Conservation (phyloP, 371 early-diverging fungal genomes). For the Synchytrium microbalum region DNA sequence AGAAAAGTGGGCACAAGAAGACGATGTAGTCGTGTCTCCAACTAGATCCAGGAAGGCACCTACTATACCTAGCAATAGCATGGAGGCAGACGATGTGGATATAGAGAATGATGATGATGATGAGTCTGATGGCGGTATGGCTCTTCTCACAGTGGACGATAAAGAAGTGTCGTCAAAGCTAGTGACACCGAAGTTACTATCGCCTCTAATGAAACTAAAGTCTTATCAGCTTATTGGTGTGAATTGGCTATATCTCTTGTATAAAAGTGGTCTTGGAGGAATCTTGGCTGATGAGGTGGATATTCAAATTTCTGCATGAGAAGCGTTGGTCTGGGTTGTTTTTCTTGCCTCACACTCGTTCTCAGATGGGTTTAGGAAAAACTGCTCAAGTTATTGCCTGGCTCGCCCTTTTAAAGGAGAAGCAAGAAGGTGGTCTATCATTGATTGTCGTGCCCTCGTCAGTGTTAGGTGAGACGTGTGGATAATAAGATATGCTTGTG, state of each 20-base stretch:
- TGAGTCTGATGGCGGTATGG: background rate
- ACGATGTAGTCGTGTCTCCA: background rate
- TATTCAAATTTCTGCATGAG: conserved; percentile 4
- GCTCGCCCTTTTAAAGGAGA: conserved; percentile 56
- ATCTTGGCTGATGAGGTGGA: conserved; percentile 80
- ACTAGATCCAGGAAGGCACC: background rate
- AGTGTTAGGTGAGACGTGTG: conserved; percentile 43
- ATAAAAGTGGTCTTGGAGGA: conserved; percentile 69
- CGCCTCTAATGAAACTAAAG: conserved; percentile 55
- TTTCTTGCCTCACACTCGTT: conserved; percentile 1
- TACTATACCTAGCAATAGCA: conserved; percentile 33
- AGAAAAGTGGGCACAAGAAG: background rate
- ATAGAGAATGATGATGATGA: background rate
- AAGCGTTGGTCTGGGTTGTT: background rate
- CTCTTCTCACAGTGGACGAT: background rate
- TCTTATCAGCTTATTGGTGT: conserved; percentile 91
- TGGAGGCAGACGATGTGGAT: too few species aligned
- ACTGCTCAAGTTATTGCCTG: conserved; percentile 92
- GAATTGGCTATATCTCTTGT: conserved; percentile 82
- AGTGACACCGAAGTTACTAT: conserved; percentile 51
- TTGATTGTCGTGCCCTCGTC: conserved; percentile 84
- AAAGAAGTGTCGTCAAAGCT: conserved; percentile 11
- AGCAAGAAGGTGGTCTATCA: conserved; percentile 54
- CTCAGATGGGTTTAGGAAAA: conserved; percentile 93
- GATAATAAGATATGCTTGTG: background rate